Evolutionary conservation across 2,329 filamentous ascomycete species (phyloP), one percentile per base, ranked within the genome.

Genomic region (Trichoderma citrinoviride): DNA sequence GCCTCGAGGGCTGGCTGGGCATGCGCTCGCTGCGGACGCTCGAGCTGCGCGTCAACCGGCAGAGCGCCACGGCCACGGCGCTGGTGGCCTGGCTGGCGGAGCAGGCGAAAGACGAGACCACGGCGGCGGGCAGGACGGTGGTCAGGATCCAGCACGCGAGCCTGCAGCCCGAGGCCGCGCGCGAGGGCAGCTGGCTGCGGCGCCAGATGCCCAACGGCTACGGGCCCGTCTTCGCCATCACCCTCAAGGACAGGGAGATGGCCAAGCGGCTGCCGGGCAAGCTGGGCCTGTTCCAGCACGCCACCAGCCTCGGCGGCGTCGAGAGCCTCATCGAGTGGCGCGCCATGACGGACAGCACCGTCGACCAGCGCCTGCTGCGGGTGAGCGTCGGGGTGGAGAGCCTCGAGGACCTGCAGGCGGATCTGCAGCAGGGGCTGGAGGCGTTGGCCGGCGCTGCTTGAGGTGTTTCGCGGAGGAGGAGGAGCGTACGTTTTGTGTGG

Each of bases 281-380:
- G 76, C 78, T 98, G 74, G 75, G 82, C 2, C 83, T 97, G 50
- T 98, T 98, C 80, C 92, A 97, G 71, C 95, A 99, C 77, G 95
- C 95, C 6, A 99, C 95, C 2, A 96, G 91, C 76, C 78, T 98
- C 29, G 95, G 95, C 2, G 94, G 95, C 5, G 92, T 98, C 10
- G 95, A 98, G 84, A 95, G 92, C 73, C 78, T 98, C 80, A 93
- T 99, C 71, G 95, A 99, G 83, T 99, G 95, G 95, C 84, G 95
- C 66, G 86, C 90, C 54, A 95, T 99, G 92, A 89, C 88, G 66
- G 95, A 99, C 80, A 72, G 77, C 3, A 81, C 76, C 1, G 88
- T 96, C 44, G 91, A 96, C 73, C 85, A 82, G 73, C 82, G 85
- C 65, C 76, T 98, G 75, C 73, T 97, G 76, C 81, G 95, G 58